phyloP scores from a whole-genome alignment of 2,329 filamentous ascomycete species.

The Aspergillus intermedius region DNA sequence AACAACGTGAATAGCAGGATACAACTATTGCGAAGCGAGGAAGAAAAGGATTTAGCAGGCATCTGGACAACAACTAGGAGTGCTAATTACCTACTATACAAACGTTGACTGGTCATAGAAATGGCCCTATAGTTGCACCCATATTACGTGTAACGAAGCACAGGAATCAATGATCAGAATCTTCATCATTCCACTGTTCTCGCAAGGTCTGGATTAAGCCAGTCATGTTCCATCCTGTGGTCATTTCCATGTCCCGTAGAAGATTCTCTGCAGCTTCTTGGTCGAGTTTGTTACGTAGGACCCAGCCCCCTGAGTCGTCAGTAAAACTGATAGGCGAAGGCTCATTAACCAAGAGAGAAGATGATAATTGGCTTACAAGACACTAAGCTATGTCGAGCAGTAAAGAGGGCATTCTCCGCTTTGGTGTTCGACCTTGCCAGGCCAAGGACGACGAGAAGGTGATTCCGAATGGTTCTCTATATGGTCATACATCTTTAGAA shows the following conservation, averaged over 20 bases:
- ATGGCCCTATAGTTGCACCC: too few species aligned
- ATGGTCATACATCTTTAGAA: not conserved
- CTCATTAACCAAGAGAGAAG: not conserved
- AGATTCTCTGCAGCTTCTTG: constrained; percentile 19
- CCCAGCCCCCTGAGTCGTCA: constrained; percentile 18
- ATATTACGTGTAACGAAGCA: too few species aligned
- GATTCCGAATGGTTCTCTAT: constrained; percentile 16
- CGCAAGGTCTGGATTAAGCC: constrained; percentile 15
- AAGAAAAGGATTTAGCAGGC: too few species aligned
- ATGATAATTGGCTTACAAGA: constrained; percentile 13
- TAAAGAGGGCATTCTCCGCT: constrained; percentile 22
- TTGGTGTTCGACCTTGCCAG: constrained; percentile 19
- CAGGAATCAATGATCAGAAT: not conserved
- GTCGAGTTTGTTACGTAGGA: constrained; percentile 17
- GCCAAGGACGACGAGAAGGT: constrained; percentile 19
- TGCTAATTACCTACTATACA: too few species aligned
- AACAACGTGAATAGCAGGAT: too few species aligned
- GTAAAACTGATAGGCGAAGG: not conserved
- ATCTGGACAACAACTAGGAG: too few species aligned
- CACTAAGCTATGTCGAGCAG: constrained; percentile 20
- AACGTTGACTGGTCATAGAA: too few species aligned
- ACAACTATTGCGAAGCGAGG: too few species aligned
- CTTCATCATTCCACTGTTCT: constrained; percentile 18
- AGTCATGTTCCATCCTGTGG: constrained; percentile 22
- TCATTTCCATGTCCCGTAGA: constrained; percentile 15